These are phyloP conservation scores for Brasenia schreberi DNA, from an alignment of 164 flowering plant species.

Conservation along the genomic window DNA sequence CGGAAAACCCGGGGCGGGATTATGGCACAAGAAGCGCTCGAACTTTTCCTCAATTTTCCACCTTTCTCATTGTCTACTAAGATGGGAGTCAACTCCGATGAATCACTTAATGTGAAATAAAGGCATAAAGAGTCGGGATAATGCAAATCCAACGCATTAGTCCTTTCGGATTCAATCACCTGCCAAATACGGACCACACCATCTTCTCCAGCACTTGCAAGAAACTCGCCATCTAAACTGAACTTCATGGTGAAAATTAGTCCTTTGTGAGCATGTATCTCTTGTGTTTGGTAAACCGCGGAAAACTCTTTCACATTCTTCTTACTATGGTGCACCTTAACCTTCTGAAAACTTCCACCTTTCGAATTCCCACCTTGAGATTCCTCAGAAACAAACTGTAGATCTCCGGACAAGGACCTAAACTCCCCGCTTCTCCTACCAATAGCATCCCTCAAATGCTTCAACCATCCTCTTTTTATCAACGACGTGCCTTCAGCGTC, in stretches of 20 bases:
- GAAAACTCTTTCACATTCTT: conserved; percentile 69
- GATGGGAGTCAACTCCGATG: conserved; percentile 57
- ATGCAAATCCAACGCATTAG: conserved; percentile 34
- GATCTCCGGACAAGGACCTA: background rate
- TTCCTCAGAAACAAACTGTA: background rate
- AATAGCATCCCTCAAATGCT: conserved; percentile 19
- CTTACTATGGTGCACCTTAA: conserved; percentile 33
- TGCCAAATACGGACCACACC: conserved; percentile 72
- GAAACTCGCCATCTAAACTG: conserved; percentile 74
- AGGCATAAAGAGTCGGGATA: conserved; percentile 60
- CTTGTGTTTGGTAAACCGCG: conserved; percentile 65
- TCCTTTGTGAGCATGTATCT: conserved; percentile 75
- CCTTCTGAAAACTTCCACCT: background rate
- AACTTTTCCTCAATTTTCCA: conserved; percentile 28
- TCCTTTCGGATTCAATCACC: conserved; percentile 60
- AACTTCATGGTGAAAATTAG: conserved; percentile 81
- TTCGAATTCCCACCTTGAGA: background rate
- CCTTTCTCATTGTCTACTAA: conserved; percentile 39
- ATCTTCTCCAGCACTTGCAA: conserved; percentile 93
- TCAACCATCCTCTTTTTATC: conserved; percentile 37
- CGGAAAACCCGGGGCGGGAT: conserved; percentile 74
- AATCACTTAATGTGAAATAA: conserved; percentile 58
- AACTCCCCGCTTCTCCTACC: background rate
- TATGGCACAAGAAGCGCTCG: conserved; percentile 69
- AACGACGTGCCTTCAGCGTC: background rate